These are phyloP conservation scores for Phallus indusiatus DNA, from an alignment of 768 basidiomycete species.

Conservation along the genomic window DNA sequence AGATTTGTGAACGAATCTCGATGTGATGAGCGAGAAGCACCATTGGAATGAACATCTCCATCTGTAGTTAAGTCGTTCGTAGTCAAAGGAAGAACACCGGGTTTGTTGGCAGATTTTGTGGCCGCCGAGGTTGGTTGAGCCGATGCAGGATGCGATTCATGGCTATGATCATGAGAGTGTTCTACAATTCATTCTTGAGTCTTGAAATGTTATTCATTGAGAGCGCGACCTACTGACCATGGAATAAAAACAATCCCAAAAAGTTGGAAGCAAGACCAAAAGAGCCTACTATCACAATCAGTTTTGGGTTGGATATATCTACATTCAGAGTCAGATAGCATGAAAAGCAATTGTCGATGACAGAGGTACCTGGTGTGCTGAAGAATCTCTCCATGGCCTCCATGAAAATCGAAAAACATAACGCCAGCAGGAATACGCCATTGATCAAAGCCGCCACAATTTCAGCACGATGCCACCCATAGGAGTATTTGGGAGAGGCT, in stretches of 20 bases:
- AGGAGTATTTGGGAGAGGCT: constrained; percentile 74
- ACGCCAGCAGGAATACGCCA: constrained; percentile 91
- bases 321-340: constrained; percentile 9
- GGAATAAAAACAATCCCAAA: constrained; percentile 89
- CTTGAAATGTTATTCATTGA: not conserved
- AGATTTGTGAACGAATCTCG: constrained; percentile 45
- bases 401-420: constrained; percentile 91
- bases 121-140: constrained; percentile 5
- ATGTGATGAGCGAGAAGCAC: not conserved
- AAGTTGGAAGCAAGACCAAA: constrained; percentile 88
- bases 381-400: constrained; percentile 92
- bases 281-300: constrained; percentile 85
- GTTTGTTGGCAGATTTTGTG: not conserved
- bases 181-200: constrained; percentile 1
- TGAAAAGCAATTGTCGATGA: not conserved
- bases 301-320: constrained; percentile 84
- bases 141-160: constrained; percentile 9
- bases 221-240: constrained; percentile 45
- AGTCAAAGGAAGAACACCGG: not conserved
- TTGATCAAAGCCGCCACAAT: constrained; percentile 93
- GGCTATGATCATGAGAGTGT: not conserved
- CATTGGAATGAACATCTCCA: not conserved
- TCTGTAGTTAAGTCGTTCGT: not conserved
- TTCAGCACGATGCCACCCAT: constrained; percentile 99
- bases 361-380: constrained; percentile 56